Percentiles rank a stretch among this genome's conserved stretches.
Evolutionary conservation across 768 basidiomycete species (phyloP).

Genomic region (Kwoniella sp.): DNA sequence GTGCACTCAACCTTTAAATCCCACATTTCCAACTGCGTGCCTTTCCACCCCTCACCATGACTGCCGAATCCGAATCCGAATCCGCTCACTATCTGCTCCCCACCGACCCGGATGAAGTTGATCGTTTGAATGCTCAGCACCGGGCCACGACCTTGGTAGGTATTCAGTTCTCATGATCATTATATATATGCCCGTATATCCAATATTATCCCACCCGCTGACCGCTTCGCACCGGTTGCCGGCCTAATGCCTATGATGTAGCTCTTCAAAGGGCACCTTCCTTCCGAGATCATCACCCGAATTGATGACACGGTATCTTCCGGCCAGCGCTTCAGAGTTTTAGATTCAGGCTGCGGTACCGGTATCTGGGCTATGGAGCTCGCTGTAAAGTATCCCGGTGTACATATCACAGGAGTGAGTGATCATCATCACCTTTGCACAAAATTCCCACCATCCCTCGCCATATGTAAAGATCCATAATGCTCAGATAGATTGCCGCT

Average conservation of each 20-base stretch:
- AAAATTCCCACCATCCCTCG: no score
- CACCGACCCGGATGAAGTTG: constrained; percentile 8
- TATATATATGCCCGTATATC: no score
- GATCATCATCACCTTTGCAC: no score
- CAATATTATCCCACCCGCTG: no score
- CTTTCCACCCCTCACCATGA: no score
- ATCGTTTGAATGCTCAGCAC: constrained; percentile 22
- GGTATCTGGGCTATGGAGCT: constrained; percentile 25
- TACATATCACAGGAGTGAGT: constrained; percentile 20
- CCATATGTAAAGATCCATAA: no score
- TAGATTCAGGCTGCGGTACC: constrained; percentile 27
- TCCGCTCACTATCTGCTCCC: constrained; percentile 1
- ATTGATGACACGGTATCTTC: not conserved
- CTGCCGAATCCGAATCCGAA: no score
- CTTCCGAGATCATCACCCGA: not conserved
- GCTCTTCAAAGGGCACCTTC: not conserved
- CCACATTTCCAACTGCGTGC: no score
- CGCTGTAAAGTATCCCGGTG: constrained; percentile 8
- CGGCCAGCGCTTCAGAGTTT: constrained; percentile 3
- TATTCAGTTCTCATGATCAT: no score
- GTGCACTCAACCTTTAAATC: no score
- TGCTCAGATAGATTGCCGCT: no score
- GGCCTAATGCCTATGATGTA: not conserved
- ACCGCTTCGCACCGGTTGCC: no score
- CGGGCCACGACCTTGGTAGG: constrained; percentile 16